Conservation (phyloP, 495 filamentous ascomycete species). For the Tuber umbilicatum region DNA sequence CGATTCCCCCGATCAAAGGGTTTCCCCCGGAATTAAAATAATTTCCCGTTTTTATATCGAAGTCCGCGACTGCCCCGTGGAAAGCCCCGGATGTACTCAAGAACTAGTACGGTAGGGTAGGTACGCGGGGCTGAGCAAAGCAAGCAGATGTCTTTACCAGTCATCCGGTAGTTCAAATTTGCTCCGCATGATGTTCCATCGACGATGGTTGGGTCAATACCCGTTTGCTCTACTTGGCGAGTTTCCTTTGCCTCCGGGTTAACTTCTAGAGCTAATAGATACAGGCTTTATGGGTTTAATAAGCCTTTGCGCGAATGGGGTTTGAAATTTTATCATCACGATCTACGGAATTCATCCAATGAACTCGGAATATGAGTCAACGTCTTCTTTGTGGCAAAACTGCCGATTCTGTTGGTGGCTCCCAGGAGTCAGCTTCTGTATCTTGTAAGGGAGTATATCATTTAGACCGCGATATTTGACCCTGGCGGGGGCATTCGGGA, state of each 20-base stretch:
- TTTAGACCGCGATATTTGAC: slow-evolving; percentile 79
- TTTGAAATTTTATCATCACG: slow-evolving; percentile 64
- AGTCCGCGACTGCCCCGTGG: slow-evolving; percentile 66
- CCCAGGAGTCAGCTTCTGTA: slow-evolving; percentile 58
- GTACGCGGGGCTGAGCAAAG: slow-evolving; percentile 71
- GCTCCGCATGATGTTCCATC: slow-evolving; percentile 62
- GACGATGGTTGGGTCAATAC: slow-evolving; percentile 68
- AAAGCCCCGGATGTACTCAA: slow-evolving; percentile 57
- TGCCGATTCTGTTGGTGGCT: slow-evolving; percentile 12
- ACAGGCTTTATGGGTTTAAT: slow-evolving; percentile 75
- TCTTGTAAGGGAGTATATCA: slow-evolving; percentile 69
- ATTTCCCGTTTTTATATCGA: slow-evolving; percentile 82
- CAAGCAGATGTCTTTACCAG: slow-evolving; percentile 72
- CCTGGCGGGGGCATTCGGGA: slow-evolving; percentile 79
- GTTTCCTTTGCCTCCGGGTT: slow-evolving; percentile 11
- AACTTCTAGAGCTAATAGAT: neutral
- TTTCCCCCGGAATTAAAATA: slow-evolving; percentile 66
- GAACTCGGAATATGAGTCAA: slow-evolving; percentile 51
- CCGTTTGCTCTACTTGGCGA: slow-evolving; percentile 76
- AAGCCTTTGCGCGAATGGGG: slow-evolving; percentile 71
- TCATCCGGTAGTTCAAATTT: slow-evolving; percentile 70
- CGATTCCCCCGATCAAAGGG: too few species aligned
- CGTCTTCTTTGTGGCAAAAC: neutral
- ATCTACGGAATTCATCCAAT: slow-evolving; percentile 62
- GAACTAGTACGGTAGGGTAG: slow-evolving; percentile 68